phyloP scores from a whole-genome alignment of 2,329 filamentous ascomycete genomes.

The Sclerotinia sclerotiorum region DNA sequence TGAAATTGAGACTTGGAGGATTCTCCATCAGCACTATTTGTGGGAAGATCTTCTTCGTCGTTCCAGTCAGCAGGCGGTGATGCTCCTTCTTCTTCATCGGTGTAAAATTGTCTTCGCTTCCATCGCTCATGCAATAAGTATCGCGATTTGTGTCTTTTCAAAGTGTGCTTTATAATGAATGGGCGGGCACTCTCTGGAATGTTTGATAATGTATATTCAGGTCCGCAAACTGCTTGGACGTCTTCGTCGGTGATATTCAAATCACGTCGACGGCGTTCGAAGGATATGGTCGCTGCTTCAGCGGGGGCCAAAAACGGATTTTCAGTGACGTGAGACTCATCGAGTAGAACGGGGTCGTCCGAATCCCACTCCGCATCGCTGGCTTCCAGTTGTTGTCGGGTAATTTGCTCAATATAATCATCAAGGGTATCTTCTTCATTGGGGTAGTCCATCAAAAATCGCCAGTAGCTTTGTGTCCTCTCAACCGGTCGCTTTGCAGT shows the following conservation, averaged over 20 bases:
- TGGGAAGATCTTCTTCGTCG: slow-evolving; percentile 56
- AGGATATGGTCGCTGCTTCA: slow-evolving; percentile 1
- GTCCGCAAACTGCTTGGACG: slow-evolving; percentile 36
- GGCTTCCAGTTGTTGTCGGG: not conserved
- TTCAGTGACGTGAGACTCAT: not conserved
- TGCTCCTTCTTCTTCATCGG: slow-evolving; percentile 80
- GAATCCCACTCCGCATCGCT: not conserved
- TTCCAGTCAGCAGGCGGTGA: slow-evolving; percentile 63
- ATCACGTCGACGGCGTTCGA: slow-evolving; percentile 33
- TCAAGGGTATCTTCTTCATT: slow-evolving; percentile 30
- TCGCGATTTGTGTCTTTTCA: slow-evolving; percentile 33
- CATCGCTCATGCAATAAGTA: slow-evolving; percentile 64
- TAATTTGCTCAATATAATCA: slow-evolving; percentile 27
- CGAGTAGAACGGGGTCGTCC: not conserved
- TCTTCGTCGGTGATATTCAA: slow-evolving; percentile 38
- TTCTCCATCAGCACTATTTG: slow-evolving; percentile 40
- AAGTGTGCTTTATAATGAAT: slow-evolving; percentile 35
- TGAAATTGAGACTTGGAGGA: slow-evolving; percentile 48
- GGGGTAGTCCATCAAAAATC: slow-evolving; percentile 36
- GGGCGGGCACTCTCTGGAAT: slow-evolving; percentile 30
- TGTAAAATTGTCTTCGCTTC: slow-evolving; percentile 75
- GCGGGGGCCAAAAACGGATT: not conserved
- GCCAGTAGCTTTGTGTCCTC: slow-evolving; percentile 34
- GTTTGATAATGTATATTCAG: slow-evolving; percentile 32
- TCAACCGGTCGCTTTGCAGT: not conserved